Evolutionary conservation across 306 rosid genomes (phyloP), one percentile per base, ranked within the genome.

Genomic region (Argentina anserina): DNA sequence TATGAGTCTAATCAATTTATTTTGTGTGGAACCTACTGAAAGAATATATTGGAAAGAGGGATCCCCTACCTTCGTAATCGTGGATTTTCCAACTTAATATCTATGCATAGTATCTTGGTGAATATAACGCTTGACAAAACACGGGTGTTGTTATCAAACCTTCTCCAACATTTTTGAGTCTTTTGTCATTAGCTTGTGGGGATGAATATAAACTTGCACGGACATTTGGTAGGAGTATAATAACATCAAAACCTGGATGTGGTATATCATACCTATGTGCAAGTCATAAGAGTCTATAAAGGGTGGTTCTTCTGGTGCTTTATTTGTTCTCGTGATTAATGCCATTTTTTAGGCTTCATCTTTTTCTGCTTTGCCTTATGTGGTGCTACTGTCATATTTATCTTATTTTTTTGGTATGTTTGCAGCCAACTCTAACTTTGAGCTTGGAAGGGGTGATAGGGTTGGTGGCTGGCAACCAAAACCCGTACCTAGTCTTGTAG

Each of bases 381-480:
- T 52, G 26, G 50, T 31, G 5, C 36, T 40, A 17, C 17, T 71
- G 40, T 23, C 9, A 3, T 26, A 28, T 3, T 65, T 43, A 47
- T 61, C 37, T n/a, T 3, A 29, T 43, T 50, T 52, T 47, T 68
- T 66, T 37, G 47, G 61, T 33, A 78, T 75, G 74, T 37, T 11
- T 43, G 33, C 87, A 94, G 97, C 97, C 37, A 94, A 91, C 79
- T 87, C 97, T 45, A 91, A 94, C 84, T 89, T 76, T 53, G 98
- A 94, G 83, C 98, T 94, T 77, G 97, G 99, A 80, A 94, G 97
- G 82, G 96, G 93, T 12, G 90, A 94, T 65, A 88, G 63, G 80
- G 67, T 80, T 75, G 99, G 97, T 73, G 95, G 99, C 64, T 91
- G 97, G 99, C 80, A 82, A 65, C 99, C 99, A 69, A 86, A 84